phyloP scores from a whole-genome alignment of 257 asterid genomes.

The Apocynum venetum region DNA sequence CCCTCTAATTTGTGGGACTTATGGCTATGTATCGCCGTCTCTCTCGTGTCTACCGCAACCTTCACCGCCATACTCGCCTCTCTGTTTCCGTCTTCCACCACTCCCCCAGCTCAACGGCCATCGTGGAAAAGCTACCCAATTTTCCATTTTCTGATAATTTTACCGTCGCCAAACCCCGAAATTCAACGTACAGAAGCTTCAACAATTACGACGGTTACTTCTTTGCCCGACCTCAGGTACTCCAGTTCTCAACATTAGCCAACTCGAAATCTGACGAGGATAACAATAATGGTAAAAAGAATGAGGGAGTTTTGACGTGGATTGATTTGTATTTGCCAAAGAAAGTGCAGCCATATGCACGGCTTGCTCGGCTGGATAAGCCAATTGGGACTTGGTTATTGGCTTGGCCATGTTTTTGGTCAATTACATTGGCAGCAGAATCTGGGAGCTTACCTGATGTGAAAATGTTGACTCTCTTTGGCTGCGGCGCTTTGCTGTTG shows the following conservation, averaged over 20 bases:
- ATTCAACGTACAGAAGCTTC: background rate
- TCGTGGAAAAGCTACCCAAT: background rate
- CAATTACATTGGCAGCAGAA: slow-evolving; percentile 78
- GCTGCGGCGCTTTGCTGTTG: slow-evolving; percentile 76
- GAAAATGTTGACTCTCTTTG: slow-evolving; percentile 81
- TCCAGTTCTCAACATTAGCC: slow-evolving; percentile 15
- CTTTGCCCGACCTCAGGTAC: background rate
- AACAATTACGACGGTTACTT: background rate
- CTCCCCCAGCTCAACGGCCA: background rate
- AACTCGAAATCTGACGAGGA: slow-evolving; percentile 6
- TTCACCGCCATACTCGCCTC: slow-evolving; percentile 7
- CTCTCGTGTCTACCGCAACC: slow-evolving; percentile 7
- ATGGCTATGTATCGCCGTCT: slow-evolving; percentile 16
- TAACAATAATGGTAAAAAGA: background rate
- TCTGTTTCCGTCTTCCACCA: slow-evolving; percentile 4
- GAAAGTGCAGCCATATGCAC: slow-evolving; percentile 59
- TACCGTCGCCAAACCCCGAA: background rate
- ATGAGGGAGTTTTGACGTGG: slow-evolving; percentile 39
- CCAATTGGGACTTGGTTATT: slow-evolving; percentile 96
- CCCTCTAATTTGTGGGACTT: background rate
- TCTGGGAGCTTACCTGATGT: slow-evolving; percentile 81
- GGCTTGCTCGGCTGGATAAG: slow-evolving; percentile 79
- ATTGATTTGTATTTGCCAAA: slow-evolving; percentile 69
- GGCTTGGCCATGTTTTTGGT: slow-evolving; percentile 99
- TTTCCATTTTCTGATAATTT: slow-evolving; percentile 4